Evolutionary conservation across 331 rosid genomes (phyloP).

Genomic region (Quercus lobata): DNA sequence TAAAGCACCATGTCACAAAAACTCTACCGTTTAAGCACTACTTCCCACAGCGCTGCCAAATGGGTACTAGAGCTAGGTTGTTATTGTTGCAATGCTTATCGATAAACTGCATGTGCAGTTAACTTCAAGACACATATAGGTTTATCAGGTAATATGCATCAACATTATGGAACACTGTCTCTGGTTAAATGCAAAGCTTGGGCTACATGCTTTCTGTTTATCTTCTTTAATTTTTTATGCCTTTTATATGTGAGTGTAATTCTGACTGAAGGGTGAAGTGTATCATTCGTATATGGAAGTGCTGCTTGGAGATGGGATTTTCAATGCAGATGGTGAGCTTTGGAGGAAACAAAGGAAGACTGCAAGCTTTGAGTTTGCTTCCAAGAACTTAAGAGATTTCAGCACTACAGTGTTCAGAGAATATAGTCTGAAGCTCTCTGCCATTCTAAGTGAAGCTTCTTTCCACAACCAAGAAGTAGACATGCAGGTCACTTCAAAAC

Average conservation of each 20-base stretch:
- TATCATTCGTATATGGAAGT: slow-evolving; percentile 94
- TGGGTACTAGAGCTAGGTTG: no score
- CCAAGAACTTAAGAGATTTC: slow-evolving; percentile 85
- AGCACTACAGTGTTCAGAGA: slow-evolving; percentile 77
- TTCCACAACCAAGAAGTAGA: slow-evolving; percentile 54
- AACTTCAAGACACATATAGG: no score
- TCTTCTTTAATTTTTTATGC: neutral
- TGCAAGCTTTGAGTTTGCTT: slow-evolving; percentile 93
- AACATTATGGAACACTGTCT: neutral
- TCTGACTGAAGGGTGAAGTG: slow-evolving; percentile 59
- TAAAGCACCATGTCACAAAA: no score
- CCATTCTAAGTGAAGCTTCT: slow-evolving; percentile 52
- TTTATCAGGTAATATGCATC: no score
- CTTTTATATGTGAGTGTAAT: slow-evolving; percentile 3
- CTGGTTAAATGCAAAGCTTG: neutral
- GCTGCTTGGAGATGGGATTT: slow-evolving; percentile 90
- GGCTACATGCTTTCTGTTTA: neutral
- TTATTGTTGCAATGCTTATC: no score
- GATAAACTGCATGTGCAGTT: no score
- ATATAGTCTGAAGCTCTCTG: slow-evolving; percentile 56
- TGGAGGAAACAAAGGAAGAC: slow-evolving; percentile 96
- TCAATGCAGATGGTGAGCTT: slow-evolving; percentile 78
- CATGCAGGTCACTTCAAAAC: slow-evolving; percentile 62
- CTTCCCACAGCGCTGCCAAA: no score
- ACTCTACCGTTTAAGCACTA: no score